Evolutionary conservation across 2,329 filamentous ascomycete genomes (phyloP).

Genomic region (Neofusicoccum cordaticola): DNA sequence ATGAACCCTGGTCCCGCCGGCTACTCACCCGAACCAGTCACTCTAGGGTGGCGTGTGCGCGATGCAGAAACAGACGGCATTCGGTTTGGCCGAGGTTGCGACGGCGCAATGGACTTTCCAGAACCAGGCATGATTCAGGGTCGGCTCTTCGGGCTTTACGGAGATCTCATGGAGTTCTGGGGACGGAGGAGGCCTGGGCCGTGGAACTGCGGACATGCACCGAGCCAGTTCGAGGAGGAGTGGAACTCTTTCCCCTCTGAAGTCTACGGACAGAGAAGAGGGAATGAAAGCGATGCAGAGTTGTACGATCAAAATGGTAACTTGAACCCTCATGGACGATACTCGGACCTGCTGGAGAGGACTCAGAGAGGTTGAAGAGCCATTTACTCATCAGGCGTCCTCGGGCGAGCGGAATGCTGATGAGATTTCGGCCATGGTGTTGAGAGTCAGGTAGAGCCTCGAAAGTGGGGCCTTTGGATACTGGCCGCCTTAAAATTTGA

Average conservation of each 20-base stretch:
- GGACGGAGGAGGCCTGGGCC: constrained; percentile 25
- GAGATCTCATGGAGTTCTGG: constrained; percentile 27
- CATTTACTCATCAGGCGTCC: background rate
- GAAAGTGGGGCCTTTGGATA: background rate
- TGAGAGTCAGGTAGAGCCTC: background rate
- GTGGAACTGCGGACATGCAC: constrained; percentile 21
- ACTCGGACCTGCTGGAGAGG: background rate
- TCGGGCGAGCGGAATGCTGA: background rate
- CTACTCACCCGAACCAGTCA: background rate
- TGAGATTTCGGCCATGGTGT: background rate
- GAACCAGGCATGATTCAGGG: constrained; percentile 22
- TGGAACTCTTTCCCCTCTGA: constrained; percentile 15
- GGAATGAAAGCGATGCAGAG: background rate
- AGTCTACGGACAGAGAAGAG: background rate
- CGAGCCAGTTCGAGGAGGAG: constrained; percentile 28
- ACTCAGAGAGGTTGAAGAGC: background rate
- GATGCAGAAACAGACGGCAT: constrained; percentile 26
- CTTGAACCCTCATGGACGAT: background rate
- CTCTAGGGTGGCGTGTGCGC: constrained; percentile 32
- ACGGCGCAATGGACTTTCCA: constrained; percentile 32
- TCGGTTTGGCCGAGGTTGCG: constrained; percentile 33
- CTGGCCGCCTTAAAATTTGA: background rate
- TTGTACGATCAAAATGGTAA: background rate
- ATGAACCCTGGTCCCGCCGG: constrained; percentile 27
- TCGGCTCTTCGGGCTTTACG: constrained; percentile 27